These are phyloP conservation scores for Glebionis coronaria DNA, from an alignment of 129 eudicot genomes.

Conservation along the genomic window DNA sequence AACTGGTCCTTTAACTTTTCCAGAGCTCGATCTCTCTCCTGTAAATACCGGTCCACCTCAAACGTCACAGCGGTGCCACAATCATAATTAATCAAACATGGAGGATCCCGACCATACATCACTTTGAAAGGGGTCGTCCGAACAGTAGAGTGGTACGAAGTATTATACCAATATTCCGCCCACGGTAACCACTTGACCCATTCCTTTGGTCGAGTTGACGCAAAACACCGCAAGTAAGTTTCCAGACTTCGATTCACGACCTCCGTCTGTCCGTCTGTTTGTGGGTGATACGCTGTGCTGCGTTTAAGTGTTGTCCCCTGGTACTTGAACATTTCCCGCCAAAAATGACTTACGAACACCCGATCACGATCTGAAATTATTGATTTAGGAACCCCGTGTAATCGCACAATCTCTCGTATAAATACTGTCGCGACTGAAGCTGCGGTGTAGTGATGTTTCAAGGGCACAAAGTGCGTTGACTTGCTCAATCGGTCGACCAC, in stretches of 20 bases:
- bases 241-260: not conserved
- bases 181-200: not conserved
- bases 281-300: not conserved
- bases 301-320: not conserved
- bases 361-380: not conserved
- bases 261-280: not conserved
- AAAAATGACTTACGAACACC: not conserved
- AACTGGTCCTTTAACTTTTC: too few species aligned
- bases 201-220: too few species aligned
- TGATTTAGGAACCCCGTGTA: not conserved
- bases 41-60: too few species aligned
- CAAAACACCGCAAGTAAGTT: not conserved
- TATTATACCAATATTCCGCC: not conserved
- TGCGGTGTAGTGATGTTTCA: not conserved
- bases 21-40: not conserved
- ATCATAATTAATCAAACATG: not conserved
- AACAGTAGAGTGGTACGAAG: not conserved
- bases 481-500: not conserved
- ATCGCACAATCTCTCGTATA: not conserved
- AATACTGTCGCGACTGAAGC: not conserved
- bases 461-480: not conserved
- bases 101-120: not conserved
- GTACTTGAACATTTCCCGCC: not conserved
- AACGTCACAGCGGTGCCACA: not conserved
- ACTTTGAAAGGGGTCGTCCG: not conserved